Conservation (phyloP, 495 filamentous ascomycete genomes). For the Apiosordaria backusii region DNA sequence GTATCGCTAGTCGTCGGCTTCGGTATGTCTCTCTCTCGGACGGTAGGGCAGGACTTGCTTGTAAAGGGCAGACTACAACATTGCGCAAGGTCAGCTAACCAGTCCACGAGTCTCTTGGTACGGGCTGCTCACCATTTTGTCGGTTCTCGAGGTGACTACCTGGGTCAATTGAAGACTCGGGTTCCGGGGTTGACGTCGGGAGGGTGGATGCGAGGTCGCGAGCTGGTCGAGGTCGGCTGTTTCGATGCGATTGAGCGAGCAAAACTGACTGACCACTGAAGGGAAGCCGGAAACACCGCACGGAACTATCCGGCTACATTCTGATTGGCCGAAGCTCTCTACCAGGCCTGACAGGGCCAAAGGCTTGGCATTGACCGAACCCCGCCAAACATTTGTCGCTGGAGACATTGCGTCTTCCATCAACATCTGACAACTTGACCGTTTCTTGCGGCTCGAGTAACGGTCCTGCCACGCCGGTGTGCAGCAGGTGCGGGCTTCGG, state of each 20-base stretch:
- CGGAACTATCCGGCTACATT: conserved; percentile 28
- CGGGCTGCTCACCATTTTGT: conserved; percentile 38
- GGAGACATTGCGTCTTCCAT: background rate
- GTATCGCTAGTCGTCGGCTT: conserved; percentile 18
- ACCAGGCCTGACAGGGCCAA: background rate
- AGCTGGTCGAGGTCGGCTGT: conserved; percentile 17
- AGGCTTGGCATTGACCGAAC: conserved; percentile 13
- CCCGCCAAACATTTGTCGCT: background rate
- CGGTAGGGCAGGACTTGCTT: conserved; percentile 59
- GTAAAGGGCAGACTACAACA: conserved; percentile 60
- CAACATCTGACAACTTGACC: background rate
- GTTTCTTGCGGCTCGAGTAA: background rate
- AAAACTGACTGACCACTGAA: conserved; percentile 31
- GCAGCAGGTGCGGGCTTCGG: background rate
- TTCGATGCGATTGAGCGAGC: conserved; percentile 23
- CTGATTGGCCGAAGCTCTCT: conserved; percentile 43
- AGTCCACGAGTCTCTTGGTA: background rate
- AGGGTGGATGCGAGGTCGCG: conserved; percentile 12
- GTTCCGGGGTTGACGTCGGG: conserved; percentile 20
- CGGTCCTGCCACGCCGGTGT: background rate
- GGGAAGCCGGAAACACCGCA: conserved; percentile 27
- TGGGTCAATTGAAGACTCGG: conserved; percentile 22
- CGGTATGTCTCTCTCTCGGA: conserved; percentile 4
- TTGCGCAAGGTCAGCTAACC: conserved; percentile 33
- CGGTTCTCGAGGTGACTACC: conserved; percentile 20